phyloP scores from a whole-genome alignment of 495 filamentous ascomycete genomes.

The Poronia punctata region DNA sequence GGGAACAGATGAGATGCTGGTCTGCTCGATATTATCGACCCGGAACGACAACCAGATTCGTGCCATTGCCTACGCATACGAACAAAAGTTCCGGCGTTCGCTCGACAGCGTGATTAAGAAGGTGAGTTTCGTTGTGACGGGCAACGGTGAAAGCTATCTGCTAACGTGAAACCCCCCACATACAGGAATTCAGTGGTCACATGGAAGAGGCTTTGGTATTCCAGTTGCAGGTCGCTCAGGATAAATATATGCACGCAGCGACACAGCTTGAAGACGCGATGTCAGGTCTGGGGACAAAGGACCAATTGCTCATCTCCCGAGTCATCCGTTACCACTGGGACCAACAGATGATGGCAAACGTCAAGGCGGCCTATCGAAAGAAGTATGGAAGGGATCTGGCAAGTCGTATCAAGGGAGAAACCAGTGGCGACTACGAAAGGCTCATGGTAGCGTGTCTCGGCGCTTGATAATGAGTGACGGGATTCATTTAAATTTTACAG shows the following conservation, averaged over 20 bases:
- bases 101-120: conserved; percentile 67
- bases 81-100: conserved; percentile 52
- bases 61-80: conserved; percentile 67
- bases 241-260: conserved; percentile 79
- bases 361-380: conserved; percentile 65
- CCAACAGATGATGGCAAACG: conserved; percentile 56
- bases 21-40: conserved; percentile 66
- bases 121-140: conserved; percentile 25
- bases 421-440: conserved; percentile 76
- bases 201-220: conserved; percentile 81
- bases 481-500: no score
- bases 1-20: conserved; percentile 67
- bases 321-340: conserved; percentile 79
- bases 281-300: conserved; percentile 81
- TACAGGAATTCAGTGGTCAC: conserved; percentile 75
- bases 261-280: conserved; percentile 74
- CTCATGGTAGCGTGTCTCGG: conserved; percentile 53
- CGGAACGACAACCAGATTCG: conserved; percentile 72
- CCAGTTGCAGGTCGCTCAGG: conserved; percentile 67
- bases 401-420: conserved; percentile 67
- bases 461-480: conserved; percentile 26
- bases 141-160: no score
- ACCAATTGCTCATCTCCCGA: conserved; percentile 65
- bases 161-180: conserved; percentile 2
- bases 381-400: conserved; percentile 55